phyloP scores from a whole-genome alignment of 2,329 filamentous ascomycete genomes.

The Blastomyces percursus region DNA sequence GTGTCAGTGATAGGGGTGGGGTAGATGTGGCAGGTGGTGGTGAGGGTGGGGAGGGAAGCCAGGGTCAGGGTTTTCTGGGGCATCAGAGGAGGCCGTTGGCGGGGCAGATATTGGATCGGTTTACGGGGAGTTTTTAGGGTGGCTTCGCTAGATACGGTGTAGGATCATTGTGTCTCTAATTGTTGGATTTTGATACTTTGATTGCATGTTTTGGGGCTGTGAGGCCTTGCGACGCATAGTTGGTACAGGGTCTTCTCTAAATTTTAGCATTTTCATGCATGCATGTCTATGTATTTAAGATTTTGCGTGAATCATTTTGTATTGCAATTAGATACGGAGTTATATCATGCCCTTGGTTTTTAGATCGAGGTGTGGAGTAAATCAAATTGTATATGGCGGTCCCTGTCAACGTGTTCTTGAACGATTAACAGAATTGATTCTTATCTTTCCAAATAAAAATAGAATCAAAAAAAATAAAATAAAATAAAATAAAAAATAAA shows the following conservation, averaged over 20 bases:
- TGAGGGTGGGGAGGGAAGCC: conserved; percentile 1
- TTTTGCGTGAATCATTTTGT: neutral
- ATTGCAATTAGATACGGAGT: neutral
- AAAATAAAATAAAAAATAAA: neutral
- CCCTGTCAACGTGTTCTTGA: neutral
- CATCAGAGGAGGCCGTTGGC: conserved; percentile 19
- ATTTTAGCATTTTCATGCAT: neutral
- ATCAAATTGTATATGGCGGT: neutral
- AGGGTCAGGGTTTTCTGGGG: conserved; percentile 12
- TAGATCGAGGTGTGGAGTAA: neutral
- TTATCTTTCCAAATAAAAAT: neutral
- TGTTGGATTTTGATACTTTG: neutral
- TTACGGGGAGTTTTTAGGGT: conserved; percentile 21
- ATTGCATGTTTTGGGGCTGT: neutral
- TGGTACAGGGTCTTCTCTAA: neutral
- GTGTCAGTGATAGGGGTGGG: conserved; percentile 9
- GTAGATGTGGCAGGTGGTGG: conserved; percentile 7
- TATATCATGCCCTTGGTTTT: neutral
- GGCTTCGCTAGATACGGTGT: neutral
- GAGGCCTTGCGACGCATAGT: neutral
- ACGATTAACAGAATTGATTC: neutral
- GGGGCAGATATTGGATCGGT: conserved; percentile 22
- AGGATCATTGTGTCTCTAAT: neutral
- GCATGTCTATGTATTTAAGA: neutral
- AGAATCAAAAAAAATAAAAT: neutral